These are phyloP conservation scores for Psilocybe subaeruginosa DNA, from an alignment of 768 basidiomycete genomes.

Conservation along the genomic window DNA sequence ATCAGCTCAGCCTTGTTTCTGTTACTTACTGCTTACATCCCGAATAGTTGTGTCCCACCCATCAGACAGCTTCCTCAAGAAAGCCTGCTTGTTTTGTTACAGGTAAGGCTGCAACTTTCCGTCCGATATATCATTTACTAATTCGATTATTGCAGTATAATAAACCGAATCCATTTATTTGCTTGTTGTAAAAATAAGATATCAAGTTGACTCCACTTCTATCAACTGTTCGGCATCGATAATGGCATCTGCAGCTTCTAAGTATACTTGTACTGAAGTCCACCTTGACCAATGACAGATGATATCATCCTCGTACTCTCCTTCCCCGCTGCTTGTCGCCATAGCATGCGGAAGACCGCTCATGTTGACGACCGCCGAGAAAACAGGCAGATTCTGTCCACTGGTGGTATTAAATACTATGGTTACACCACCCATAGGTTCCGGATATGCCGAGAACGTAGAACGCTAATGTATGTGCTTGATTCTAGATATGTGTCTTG, in stretches of 20 bases:
- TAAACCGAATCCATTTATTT: constrained; percentile 10
- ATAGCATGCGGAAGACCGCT: no score
- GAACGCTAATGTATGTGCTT: background rate
- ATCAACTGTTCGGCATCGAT: background rate
- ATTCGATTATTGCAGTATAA: constrained; percentile 8
- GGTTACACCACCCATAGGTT: background rate
- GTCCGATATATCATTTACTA: background rate
- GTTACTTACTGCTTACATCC: constrained; percentile 3
- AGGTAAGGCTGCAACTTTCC: constrained; percentile 28
- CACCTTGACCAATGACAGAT: no score
- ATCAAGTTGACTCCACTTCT: background rate
- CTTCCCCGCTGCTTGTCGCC: no score
- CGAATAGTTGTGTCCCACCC: constrained; percentile 13
- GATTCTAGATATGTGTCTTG: no score
- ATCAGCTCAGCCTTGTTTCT: constrained; percentile 1
- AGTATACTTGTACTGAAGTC: no score
- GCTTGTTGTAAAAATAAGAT: background rate
- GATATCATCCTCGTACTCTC: no score
- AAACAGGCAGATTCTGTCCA: no score
- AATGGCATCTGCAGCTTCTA: no score
- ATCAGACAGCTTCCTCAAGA: constrained; percentile 37
- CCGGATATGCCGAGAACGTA: background rate
- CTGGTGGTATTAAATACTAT: no score
- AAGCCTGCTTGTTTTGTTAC: constrained; percentile 40
- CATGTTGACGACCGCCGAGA: no score